Percentiles rank a stretch among this genome's conserved stretches.
phyloP scores from a whole-genome alignment of 805 yeast species.

The Cyberlindnera americana region DNA sequence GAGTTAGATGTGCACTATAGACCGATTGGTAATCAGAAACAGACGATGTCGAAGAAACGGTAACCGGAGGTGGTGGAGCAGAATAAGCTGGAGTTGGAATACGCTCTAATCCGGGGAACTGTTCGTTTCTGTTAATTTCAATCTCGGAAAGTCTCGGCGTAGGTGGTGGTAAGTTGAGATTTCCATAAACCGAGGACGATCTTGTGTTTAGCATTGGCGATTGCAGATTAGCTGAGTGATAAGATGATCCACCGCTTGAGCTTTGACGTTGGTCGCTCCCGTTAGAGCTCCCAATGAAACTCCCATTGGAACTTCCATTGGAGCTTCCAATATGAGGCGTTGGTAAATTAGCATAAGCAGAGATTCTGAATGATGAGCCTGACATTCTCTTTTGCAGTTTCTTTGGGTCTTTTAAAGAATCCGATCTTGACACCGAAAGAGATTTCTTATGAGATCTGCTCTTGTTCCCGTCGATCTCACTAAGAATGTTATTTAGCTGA shows the following conservation, averaged over 20 bases:
- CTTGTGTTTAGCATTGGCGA: neutral
- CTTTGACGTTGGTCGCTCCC: slow-evolving; percentile 1
- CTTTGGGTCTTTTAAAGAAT: slow-evolving; percentile 8
- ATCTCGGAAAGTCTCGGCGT: slow-evolving; percentile 3
- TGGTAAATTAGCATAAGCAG: slow-evolving; percentile 6
- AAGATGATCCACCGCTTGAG: slow-evolving; percentile 3
- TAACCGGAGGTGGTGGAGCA: slow-evolving; percentile 21
- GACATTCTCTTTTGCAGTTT: slow-evolving; percentile 7
- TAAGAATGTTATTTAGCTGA: slow-evolving; percentile 11
- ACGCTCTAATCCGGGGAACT: slow-evolving; percentile 5
- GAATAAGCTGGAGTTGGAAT: slow-evolving; percentile 16
- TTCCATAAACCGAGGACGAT: slow-evolving; percentile 2
- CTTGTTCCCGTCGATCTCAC: slow-evolving; percentile 15
- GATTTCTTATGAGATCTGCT: no score
- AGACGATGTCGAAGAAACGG: no score
- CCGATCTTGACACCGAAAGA: no score
- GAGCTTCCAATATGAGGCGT: neutral
- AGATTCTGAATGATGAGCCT: slow-evolving; percentile 9
- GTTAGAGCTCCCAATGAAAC: neutral
- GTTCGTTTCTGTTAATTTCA: no score
- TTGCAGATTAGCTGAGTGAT: neutral
- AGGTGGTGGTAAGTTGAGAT: neutral
- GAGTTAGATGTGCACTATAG: no score
- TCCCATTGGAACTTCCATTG: neutral
- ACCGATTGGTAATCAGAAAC: no score